A percentile compares a stretch with the other conserved stretches of the same genome.
These are phyloP conservation scores for Paramecium caudatum DNA, from an alignment of 73 alveolate species.

Conservation along the genomic window DNA sequence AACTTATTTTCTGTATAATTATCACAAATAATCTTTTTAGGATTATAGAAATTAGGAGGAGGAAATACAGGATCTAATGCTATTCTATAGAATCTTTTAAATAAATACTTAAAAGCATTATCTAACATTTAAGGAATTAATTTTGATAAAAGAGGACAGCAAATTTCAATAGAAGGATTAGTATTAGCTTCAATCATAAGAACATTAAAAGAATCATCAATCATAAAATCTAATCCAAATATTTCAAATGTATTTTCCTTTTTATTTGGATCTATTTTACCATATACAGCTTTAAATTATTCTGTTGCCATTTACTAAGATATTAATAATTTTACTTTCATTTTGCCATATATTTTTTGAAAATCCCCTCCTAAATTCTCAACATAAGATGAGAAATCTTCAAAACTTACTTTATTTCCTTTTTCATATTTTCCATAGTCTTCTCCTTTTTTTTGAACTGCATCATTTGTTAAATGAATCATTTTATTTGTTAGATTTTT, in stretches of 20 bases:
- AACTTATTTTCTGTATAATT: constrained; percentile 69
- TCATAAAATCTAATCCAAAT: constrained; percentile 91
- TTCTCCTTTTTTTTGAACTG: constrained; percentile 92
- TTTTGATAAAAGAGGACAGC: constrained; percentile 86
- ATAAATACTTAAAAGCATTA: constrained; percentile 79
- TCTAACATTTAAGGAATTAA: constrained; percentile 89
- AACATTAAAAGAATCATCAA: constrained; percentile 85
- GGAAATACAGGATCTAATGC: constrained; percentile 80
- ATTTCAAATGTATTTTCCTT: constrained; percentile 86
- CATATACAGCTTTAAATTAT: constrained; percentile 82
- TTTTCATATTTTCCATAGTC: constrained; percentile 96
- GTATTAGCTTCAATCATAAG: constrained; percentile 91
- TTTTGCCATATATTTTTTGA: constrained; percentile 81
- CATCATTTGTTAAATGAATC: constrained; percentile 97
- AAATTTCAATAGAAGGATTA: constrained; percentile 85
- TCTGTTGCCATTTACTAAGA: constrained; percentile 82
- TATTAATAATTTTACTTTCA: constrained; percentile 77
- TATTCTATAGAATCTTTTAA: not conserved
- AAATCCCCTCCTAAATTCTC: constrained; percentile 81
- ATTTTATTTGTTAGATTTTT: constrained; percentile 91
- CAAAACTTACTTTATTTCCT: constrained; percentile 90
- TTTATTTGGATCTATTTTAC: constrained; percentile 83
- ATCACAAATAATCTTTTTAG: constrained; percentile 63
- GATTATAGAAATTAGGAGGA: constrained; percentile 75
- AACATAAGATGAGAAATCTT: constrained; percentile 86